Evolutionary conservation across 768 basidiomycete species (phyloP), one percentile per base, ranked within the genome.

Genomic region (Lepiota subincarnata): DNA sequence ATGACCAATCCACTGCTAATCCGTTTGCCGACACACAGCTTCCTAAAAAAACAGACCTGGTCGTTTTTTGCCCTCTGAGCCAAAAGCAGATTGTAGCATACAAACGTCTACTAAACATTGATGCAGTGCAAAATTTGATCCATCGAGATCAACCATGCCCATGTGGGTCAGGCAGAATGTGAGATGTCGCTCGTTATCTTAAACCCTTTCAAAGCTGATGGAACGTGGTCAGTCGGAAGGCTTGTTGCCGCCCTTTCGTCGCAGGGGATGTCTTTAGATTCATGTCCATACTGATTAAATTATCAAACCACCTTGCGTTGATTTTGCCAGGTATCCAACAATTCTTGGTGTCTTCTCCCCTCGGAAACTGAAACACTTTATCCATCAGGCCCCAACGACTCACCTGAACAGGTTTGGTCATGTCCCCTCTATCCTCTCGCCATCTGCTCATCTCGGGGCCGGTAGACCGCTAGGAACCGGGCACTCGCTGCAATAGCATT

Each of bases 51-150:
- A 79, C 79, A 0, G 96, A 99, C 59, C 75, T 92, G 62, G 89
- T 98, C 12, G 92, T 97, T 4, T 96, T 98, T 62, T 99, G 96
- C 62, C 95, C 93, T 13, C 70, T 98, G 45, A 89, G 89, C 0
- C 54, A 71, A 0, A 75, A 70, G 34, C 95, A 97, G 68, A 79
- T 83, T 24, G 63, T 67, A 13, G 89, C 85, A 0, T 96, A 97
- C 67, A 87, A 82, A 59, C 76, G 78, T 4, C 74, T 95, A 31
- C 70, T 95, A 19, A 68, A 67, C n/a, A 81, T 79, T 60, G 73
- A 76, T 5, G 74, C 81, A 4, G 80, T 97, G 7, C 83, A 89
- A 62, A 83, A 86, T 56, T 70, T 97, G 47, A 68, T 93, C 18
- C 73, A 72, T 14, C 84, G 87, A 62, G 85, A 92, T 52, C 82